Base-by-base conservation (phyloP, 768 basidiomycete genomes). In the Pleurotus citrinopileatus region DNA sequence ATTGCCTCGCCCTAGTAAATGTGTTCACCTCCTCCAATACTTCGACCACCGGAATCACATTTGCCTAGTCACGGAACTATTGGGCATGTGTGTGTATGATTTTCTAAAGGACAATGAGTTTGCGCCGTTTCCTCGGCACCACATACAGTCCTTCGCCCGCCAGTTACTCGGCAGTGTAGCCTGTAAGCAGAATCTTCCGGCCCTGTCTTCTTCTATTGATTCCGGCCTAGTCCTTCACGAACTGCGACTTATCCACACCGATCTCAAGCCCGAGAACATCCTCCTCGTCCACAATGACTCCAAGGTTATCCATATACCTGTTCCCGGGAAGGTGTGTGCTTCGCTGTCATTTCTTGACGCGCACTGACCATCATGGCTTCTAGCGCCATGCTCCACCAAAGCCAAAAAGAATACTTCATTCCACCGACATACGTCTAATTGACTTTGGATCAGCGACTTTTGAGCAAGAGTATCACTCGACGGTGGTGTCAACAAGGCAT, bases 381-480 rank as follows among this genome's bases (percentile, higher is more conserved):
- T 60, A 90, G 88, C 83, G 87, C 29, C 83, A 80, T 58, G 78
- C 82, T 28, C 80, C 80, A 86, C 25, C 45, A 22, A 84, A 85
- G 64, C 72, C 79, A 13, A 93, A 93, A 68, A 81, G 86, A 55
- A 82, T 97, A 57, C 76, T 99, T 55, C 77, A 83, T 53, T 89
- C 87, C 38, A 96, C 94, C 3, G 91, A 94, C 45, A 98, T 99
- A 59, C 91, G 89, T 36, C 77, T 99, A 38, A 99, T 98, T 67
- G 97, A 99, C 70, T 99, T 99, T 70, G 97, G 97, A 53, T 96
- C 93, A 36, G 97, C 97, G 2, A 99, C 97, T 2, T 98, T 98
- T 62, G 91, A 98, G 65, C 83, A 91, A 63, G 97, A 99, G 69
- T 98, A 98, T 68, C 97, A 99, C 68, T 98, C 96, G 1, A 93